Evolutionary conservation across 371 early-diverging fungal genomes (phyloP), one percentile per base, ranked within the genome.

Genomic region (Rhizomucor pusillus): DNA sequence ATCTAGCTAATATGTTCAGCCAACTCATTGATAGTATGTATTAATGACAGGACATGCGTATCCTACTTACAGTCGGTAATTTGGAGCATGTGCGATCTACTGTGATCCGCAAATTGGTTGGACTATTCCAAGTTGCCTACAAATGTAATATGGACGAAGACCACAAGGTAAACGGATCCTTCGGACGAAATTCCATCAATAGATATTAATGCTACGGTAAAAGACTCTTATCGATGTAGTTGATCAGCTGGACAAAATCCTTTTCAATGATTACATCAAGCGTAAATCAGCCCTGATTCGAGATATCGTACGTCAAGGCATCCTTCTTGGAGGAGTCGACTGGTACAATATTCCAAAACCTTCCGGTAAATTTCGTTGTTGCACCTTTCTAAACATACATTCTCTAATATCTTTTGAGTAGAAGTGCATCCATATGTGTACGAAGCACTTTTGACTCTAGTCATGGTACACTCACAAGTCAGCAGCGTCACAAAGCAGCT

Each of bases 391-490:
- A n/a, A n/a, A n/a, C n/a, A n/a, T n/a, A n/a, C n/a, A n/a, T n/a
- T n/a, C n/a, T n/a, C n/a, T n/a, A n/a, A 11, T 7, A 12, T 3
- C 19, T 3, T 5, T 20, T 50, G 10, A 16, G 50, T 58, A 86
- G 95, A 92, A 54, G 87, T 95, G 3, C 91, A 92, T 50, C 82
- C 94, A 1, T 92, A 92, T 72, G 87, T 91, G n/a, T 88, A 88
- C 45, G 90, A 94, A 56, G 86, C 92, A 4, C 64, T 97, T 50
- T 80, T 95, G 66, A 79, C 79, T 20, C 66, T 96, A 34, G 98
- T 97, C n/a, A 76, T 91, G 67, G 87, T 91, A 1, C 98, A 97
- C 58, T 89, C 97, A 0, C 87, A 92, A 72, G 88, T 94, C 49
- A 89, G 82, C 43, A 89, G 87, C 51, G 77, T 90, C 14, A 75